A percentile compares a stretch with the other conserved stretches of the same genome.
These are phyloP conservation scores for Davidsoniella australis DNA, from an alignment of 2,329 filamentous ascomycete species.

Conservation along the genomic window DNA sequence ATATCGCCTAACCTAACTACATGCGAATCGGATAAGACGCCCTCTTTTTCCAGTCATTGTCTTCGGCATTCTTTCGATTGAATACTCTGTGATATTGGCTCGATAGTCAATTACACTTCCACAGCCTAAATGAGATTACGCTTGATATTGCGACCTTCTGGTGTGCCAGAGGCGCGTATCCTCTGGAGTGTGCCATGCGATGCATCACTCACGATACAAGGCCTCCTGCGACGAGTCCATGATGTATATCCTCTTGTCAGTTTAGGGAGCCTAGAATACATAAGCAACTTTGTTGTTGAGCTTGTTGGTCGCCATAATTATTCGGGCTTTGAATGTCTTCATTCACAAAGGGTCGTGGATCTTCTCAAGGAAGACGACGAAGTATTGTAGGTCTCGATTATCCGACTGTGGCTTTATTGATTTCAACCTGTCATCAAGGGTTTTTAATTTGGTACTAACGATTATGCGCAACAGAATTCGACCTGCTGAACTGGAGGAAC, in stretches of 20 bases:
- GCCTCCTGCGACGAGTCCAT: too few relatives aligned
- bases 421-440: neutral
- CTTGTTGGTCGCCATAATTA: conserved; percentile 36
- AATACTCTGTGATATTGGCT: neutral
- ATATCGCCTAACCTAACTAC: neutral
- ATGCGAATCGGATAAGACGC: neutral
- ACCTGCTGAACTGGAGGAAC: conserved; percentile 56
- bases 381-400: conserved; percentile 44
- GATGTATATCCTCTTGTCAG: too few relatives aligned
- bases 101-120: neutral
- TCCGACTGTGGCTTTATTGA: neutral
- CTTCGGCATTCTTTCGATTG: neutral
- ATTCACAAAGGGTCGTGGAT: conserved; percentile 56
- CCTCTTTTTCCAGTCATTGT: too few relatives aligned
- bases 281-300: conserved; percentile 82
- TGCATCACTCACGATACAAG: too few relatives aligned
- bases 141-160: conserved; percentile 54
- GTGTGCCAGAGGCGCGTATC: conserved; percentile 53
- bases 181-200: conserved; percentile 46
- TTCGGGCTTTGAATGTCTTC: conserved; percentile 62
- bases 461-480: conserved; percentile 44
- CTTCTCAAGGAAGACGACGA: conserved; percentile 71
- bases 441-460: conserved; percentile 11
- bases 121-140: conserved; percentile 44
- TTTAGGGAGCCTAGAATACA: too few relatives aligned